These are phyloP conservation scores for Aquilaria malaccensis DNA, from an alignment of 345 rosid species.

Conservation along the genomic window DNA sequence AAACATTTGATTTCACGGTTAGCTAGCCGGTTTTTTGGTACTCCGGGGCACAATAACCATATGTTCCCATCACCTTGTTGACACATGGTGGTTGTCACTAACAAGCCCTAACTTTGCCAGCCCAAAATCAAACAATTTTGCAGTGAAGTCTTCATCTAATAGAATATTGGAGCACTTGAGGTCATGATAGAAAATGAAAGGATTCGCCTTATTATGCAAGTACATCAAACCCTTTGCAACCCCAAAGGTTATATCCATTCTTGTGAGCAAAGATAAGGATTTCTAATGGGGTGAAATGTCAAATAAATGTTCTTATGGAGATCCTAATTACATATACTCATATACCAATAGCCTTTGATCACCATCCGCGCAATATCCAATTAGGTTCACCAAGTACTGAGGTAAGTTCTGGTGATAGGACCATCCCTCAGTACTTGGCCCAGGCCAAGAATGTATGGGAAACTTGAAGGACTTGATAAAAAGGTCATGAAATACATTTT, in stretches of 20 bases:
- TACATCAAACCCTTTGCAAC: too few species aligned
- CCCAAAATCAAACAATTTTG: slow-evolving; percentile 1
- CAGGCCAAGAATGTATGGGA: too few species aligned
- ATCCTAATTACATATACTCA: slow-evolving; percentile 8
- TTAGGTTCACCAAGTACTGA: slow-evolving; percentile 21
- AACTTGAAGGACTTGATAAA: too few species aligned
- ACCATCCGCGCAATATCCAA: slow-evolving; percentile 3
- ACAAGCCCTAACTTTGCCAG: slow-evolving; percentile 2
- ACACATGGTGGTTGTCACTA: not conserved
- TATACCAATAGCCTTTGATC: slow-evolving; percentile 8
- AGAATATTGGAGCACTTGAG: slow-evolving; percentile 4
- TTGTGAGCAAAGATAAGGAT: slow-evolving; percentile 1
- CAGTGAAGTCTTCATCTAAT: not conserved
- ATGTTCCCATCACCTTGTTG: slow-evolving; percentile 4
- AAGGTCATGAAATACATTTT: too few species aligned
- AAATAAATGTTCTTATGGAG: not conserved
- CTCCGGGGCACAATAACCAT: slow-evolving; percentile 8
- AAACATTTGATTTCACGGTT: slow-evolving; percentile 6
- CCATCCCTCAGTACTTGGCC: too few species aligned
- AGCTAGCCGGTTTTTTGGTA: not conserved
- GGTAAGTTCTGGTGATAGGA: too few species aligned
- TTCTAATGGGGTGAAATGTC: not conserved
- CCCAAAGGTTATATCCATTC: not conserved
- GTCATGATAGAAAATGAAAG: slow-evolving; percentile 1
- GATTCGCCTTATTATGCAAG: not conserved